Percentiles rank a stretch among this genome's conserved stretches.
Conservation (phyloP, 257 asterid species). For the Catharanthus roseus region DNA sequence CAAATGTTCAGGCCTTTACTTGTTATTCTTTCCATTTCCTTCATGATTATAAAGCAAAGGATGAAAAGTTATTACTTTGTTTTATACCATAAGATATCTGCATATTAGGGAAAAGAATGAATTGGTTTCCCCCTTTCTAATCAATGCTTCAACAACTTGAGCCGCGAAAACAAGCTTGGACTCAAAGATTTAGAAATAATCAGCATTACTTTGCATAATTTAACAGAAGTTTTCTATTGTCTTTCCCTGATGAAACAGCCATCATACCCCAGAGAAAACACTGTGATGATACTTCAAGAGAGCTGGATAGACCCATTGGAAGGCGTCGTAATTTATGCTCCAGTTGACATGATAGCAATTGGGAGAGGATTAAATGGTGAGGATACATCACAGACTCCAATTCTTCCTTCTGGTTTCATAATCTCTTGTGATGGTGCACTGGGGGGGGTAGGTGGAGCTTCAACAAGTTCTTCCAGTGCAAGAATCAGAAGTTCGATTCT, state of each 20-base stretch:
- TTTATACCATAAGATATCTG: too few species aligned
- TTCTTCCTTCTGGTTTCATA: conserved; percentile 61
- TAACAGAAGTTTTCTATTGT: not conserved
- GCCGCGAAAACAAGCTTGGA: not conserved
- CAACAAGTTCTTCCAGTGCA: conserved; percentile 18
- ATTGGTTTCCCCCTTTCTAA: not conserved
- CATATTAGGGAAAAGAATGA: too few species aligned
- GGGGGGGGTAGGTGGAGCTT: conserved; percentile 16
- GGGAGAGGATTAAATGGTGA: conserved; percentile 33
- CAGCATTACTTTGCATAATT: not conserved
- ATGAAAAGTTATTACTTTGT: not conserved
- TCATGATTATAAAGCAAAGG: not conserved
- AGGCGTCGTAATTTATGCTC: conserved; percentile 48
- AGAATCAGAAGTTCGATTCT: conserved; percentile 41
- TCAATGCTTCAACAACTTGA: too few species aligned
- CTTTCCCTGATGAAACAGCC: conserved; percentile 35
- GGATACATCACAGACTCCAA: conserved; percentile 26
- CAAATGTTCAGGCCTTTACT: not conserved
- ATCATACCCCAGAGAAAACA: conserved; percentile 30
- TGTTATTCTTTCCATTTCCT: not conserved
- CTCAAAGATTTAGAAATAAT: not conserved
- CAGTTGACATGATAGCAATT: conserved; percentile 30
- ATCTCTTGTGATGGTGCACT: conserved; percentile 47
- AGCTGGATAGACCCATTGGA: conserved; percentile 42
- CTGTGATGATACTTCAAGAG: conserved; percentile 59